These are phyloP conservation scores for Paraglomus brasilianum DNA, from an alignment of 192 early-diverging fungal species.

Conservation along the genomic window DNA sequence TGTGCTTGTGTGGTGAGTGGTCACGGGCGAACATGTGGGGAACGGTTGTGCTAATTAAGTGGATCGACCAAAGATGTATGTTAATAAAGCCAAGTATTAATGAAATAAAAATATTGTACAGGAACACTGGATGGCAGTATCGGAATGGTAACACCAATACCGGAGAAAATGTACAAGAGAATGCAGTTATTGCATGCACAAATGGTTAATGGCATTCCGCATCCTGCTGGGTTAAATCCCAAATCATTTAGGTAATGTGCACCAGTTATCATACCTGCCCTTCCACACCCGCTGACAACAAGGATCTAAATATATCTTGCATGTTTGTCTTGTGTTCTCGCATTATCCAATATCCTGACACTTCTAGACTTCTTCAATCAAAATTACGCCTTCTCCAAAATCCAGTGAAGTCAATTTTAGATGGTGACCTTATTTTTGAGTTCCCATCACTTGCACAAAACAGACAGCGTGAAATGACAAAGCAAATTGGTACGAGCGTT, in stretches of 20 bases:
- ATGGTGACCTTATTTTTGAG: conserved; percentile 80
- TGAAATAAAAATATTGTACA: conserved; percentile 35
- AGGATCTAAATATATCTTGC: no score
- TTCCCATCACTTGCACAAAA: conserved; percentile 65
- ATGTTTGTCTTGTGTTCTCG: no score
- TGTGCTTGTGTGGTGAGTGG: no score
- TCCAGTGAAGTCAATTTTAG: conserved; percentile 77
- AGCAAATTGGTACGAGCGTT: conserved; percentile 81
- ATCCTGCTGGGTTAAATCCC: conserved; percentile 89
- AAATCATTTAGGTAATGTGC: conserved; percentile 72
- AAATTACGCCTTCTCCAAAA: conserved; percentile 68
- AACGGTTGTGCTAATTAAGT: conserved; percentile 33
- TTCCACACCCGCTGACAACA: neutral
- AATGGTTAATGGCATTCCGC: conserved; percentile 78
- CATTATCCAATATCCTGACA: no score
- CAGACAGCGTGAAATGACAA: conserved; percentile 82
- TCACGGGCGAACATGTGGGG: no score
- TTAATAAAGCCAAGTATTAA: conserved; percentile 27
- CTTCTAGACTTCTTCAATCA: conserved; percentile 40
- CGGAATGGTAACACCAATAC: conserved; percentile 66
- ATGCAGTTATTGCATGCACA: conserved; percentile 80
- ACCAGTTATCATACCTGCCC: conserved; percentile 28
- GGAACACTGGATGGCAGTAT: conserved; percentile 73
- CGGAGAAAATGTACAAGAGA: conserved; percentile 92
- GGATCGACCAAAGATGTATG: conserved; percentile 35